phyloP scores from a whole-genome alignment of 2,329 filamentous ascomycete genomes.

The Pseudogymnoascus sp. region DNA sequence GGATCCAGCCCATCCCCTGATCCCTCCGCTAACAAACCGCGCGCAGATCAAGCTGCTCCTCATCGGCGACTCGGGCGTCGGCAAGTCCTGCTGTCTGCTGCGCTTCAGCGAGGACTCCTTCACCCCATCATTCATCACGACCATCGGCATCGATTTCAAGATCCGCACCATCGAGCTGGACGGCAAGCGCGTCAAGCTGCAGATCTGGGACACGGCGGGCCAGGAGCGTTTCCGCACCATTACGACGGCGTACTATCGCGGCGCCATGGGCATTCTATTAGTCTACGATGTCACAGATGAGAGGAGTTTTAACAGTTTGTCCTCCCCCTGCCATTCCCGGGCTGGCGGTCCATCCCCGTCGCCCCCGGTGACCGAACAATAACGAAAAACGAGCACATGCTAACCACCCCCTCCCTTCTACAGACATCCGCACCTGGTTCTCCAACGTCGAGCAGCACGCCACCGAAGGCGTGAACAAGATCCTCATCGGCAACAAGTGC shows the following conservation, averaged over 20 bases:
- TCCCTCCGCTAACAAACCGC: constrained; percentile 17
- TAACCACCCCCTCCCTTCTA: constrained; percentile 20
- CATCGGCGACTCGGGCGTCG: constrained; percentile 99
- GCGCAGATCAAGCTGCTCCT: constrained; percentile 83
- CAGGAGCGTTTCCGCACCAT: constrained; percentile 98
- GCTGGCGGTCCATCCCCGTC: background rate
- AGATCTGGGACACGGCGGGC: constrained; percentile 99
- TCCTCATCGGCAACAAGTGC: constrained; percentile 98
- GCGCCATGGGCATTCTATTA: constrained; percentile 94
- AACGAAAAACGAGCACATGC: constrained; percentile 11
- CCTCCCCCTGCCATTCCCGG: background rate
- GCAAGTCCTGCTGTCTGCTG: constrained; percentile 97
- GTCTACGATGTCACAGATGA: constrained; percentile 99
- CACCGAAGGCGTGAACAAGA: constrained; percentile 98
- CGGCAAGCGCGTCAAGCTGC: constrained; percentile 96
- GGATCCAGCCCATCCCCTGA: constrained; percentile 17
- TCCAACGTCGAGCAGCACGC: constrained; percentile 99
- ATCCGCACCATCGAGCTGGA: constrained; percentile 98
- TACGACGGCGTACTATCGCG: constrained; percentile 96
- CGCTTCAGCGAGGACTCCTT: constrained; percentile 99
- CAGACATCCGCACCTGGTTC: constrained; percentile 99
- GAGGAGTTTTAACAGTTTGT: constrained; percentile 94
- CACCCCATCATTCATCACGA: constrained; percentile 99
- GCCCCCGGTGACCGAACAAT: background rate
- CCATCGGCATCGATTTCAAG: constrained; percentile 99